Evolutionary conservation across 2,329 filamentous ascomycete genomes (phyloP).

Genomic region (Didymella exigua): DNA sequence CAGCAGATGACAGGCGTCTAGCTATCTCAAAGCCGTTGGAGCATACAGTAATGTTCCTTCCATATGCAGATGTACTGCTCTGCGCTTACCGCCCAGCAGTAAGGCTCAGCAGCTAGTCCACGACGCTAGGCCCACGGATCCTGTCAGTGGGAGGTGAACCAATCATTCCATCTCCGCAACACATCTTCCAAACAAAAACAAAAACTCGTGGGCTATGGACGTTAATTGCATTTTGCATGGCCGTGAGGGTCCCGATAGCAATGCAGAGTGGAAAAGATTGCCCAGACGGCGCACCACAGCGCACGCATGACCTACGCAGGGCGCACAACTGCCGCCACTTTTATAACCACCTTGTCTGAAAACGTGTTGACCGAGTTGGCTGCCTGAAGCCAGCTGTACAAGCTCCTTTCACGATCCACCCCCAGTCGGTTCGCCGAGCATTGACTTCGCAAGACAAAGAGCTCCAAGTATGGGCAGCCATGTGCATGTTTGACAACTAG

Average conservation of each 20-base stretch:
- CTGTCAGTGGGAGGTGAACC: background rate
- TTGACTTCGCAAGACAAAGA: conserved; percentile 8
- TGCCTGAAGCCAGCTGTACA: conserved; percentile 1
- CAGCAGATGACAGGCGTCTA: background rate
- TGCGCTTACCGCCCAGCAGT: conserved; percentile 7
- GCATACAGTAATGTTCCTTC: conserved; percentile 4
- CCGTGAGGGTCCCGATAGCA: background rate
- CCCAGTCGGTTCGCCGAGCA: background rate
- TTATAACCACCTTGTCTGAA: conserved; percentile 4
- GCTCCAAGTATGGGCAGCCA: conserved; percentile 3
- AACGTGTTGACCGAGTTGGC: conserved; percentile 1
- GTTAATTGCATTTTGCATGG: background rate
- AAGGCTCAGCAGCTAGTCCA: conserved; percentile 6
- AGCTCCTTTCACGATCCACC: conserved; percentile 2
- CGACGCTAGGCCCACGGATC: background rate
- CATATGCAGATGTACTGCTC: conserved; percentile 5
- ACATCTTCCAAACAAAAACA: conserved; percentile 3
- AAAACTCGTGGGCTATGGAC: background rate
- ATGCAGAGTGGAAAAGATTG: background rate
- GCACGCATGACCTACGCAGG: background rate
- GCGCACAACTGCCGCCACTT: conserved; percentile 1
- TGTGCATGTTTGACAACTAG: conserved; percentile 5
- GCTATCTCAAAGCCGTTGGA: background rate
- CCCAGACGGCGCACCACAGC: background rate
- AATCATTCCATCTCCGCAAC: conserved; percentile 2